Conservation (phyloP, 1,284 basidiomycete genomes). For the Pseudozyma hubeiensis region DNA sequence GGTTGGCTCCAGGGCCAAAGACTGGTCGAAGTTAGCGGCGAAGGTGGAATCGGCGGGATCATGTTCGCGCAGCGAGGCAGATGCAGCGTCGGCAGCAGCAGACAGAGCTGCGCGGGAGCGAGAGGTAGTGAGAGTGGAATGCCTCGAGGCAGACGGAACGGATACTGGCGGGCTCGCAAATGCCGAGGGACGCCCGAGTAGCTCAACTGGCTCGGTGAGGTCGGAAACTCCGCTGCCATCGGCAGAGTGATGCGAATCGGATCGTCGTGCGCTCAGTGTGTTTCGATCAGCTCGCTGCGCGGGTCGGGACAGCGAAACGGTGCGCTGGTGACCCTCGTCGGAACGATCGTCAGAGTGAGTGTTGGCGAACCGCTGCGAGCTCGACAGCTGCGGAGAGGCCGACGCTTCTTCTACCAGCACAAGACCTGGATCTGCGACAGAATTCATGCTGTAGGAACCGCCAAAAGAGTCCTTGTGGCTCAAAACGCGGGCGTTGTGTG, state of each 20-base stretch:
- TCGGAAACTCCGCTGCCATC: constrained; percentile 12
- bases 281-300: constrained; percentile 9
- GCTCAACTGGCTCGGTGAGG: constrained; percentile 35
- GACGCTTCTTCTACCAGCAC: constrained; percentile 26
- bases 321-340: constrained; percentile 24
- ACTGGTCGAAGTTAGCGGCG: constrained; percentile 18
- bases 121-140: constrained; percentile 7
- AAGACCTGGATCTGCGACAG: constrained; percentile 11
- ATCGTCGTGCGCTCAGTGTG: not conserved
- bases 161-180: constrained; percentile 3
- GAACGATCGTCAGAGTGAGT: not conserved
- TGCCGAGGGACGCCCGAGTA: constrained; percentile 26
- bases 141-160: not conserved
- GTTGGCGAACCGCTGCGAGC: constrained; percentile 3
- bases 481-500: constrained; percentile 24
- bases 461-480: constrained; percentile 52
- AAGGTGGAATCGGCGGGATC: constrained; percentile 32
- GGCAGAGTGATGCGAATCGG: not conserved
- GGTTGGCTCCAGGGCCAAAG: constrained; percentile 7
- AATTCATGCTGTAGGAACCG: constrained; percentile 28
- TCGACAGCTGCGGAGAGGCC: not conserved
- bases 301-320: constrained; percentile 20
- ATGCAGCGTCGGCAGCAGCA: constrained; percentile 31
- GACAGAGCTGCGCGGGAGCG: constrained; percentile 24
- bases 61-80: constrained; percentile 6